phyloP scores from a whole-genome alignment of 2,329 filamentous ascomycete species.

The Hymenoscyphus linearis region DNA sequence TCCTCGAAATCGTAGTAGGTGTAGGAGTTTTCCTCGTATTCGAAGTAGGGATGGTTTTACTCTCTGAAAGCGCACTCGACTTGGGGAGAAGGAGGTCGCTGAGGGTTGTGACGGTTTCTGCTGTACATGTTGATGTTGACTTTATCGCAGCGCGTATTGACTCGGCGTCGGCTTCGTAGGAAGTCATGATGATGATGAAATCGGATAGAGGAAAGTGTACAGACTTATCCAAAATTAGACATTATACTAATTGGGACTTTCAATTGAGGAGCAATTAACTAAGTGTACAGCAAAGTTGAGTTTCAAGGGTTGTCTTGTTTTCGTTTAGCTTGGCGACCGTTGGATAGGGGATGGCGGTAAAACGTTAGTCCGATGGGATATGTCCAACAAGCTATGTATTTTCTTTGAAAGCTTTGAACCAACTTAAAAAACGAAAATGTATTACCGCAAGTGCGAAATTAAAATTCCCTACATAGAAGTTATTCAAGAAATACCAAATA shows the following conservation, averaged over 20 bases:
- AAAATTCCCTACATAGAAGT: no score
- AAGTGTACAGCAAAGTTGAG: background rate
- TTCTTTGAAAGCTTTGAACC: background rate
- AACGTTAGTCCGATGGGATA: background rate
- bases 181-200: conserved; percentile 35
- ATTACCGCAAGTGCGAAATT: no score
- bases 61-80: conserved; percentile 10
- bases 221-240: conserved; percentile 29
- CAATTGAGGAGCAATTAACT: background rate
- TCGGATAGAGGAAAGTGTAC: conserved; percentile 10
- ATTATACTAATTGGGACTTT: conserved; percentile 27
- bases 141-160: conserved; percentile 42
- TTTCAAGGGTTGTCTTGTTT: background rate
- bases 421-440: background rate
- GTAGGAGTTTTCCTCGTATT: conserved; percentile 16
- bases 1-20: conserved; percentile 15
- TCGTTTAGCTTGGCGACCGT: background rate
- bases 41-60: conserved; percentile 4
- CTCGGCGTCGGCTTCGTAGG: conserved; percentile 38
- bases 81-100: conserved; percentile 41
- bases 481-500: no score
- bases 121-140: conserved; percentile 44
- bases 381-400: background rate
- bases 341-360: background rate
- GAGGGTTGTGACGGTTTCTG: conserved; percentile 40